Percentiles rank a stretch among this genome's conserved stretches.
Evolutionary conservation across 345 rosid species (phyloP).

Genomic region (Ceriops decandra): DNA sequence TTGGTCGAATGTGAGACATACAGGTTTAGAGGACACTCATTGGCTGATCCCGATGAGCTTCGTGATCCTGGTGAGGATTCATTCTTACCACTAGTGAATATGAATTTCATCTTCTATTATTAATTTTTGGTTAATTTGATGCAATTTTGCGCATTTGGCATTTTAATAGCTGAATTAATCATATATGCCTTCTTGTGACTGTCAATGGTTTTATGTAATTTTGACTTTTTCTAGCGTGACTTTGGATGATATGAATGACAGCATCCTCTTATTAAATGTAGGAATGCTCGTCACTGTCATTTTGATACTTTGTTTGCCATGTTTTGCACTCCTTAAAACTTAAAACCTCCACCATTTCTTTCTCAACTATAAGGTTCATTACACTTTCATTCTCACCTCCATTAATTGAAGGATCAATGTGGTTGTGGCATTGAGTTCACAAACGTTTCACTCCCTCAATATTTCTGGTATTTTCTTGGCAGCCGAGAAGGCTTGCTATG

Average conservation of each 20-base stretch:
- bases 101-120: too few relatives aligned
- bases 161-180: not conserved
- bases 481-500: constrained; percentile 76
- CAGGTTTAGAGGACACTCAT: constrained; percentile 85
- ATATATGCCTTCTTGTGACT: not conserved
- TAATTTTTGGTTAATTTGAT: not conserved
- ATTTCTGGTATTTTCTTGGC: constrained; percentile 25
- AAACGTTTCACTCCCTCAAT: constrained; percentile 2
- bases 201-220: not conserved
- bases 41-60: constrained; percentile 94
- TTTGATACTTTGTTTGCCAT: not conserved
- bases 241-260: constrained; percentile 4
- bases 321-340: not conserved
- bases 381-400: too few relatives aligned
- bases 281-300: not conserved
- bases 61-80: constrained; percentile 67
- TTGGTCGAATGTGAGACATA: constrained; percentile 89
- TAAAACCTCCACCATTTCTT: not conserved
- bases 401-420: not conserved
- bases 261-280: not conserved
- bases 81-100: constrained; percentile 5
- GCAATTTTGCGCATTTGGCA: not conserved
- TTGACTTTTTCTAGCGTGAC: not conserved
- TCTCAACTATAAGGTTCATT: not conserved
- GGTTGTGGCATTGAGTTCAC: not conserved